phyloP scores from a whole-genome alignment of 495 filamentous ascomycete genomes.

The Corynascus novoguineensis region DNA sequence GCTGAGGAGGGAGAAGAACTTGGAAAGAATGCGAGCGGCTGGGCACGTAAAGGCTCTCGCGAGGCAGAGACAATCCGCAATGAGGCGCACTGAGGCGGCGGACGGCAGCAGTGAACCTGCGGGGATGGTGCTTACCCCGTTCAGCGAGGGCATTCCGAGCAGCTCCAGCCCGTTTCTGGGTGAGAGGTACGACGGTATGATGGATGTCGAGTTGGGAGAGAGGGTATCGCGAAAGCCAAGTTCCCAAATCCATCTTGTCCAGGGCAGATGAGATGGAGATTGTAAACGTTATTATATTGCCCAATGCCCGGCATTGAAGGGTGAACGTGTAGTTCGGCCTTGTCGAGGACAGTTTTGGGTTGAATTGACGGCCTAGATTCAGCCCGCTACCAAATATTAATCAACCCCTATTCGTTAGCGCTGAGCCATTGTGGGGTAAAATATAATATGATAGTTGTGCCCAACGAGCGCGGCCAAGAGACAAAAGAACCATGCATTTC shows the following conservation, averaged over 20 bases:
- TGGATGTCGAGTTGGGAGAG: slow-evolving; percentile 20
- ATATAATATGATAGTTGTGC: no score
- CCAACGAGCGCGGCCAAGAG: no score
- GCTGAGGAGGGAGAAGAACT: slow-evolving; percentile 21
- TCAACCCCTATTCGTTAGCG: no score
- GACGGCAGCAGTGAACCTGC: not conserved
- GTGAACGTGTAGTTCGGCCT: no score
- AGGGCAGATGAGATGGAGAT: not conserved
- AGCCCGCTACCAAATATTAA: no score
- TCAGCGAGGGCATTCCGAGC: not conserved
- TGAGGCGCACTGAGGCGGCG: not conserved
- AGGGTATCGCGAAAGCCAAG: slow-evolving; percentile 10
- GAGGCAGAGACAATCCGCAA: slow-evolving; percentile 1
- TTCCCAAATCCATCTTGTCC: slow-evolving; percentile 16
- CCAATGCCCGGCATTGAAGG: no score
- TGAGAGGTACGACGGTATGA: not conserved
- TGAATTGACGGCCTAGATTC: no score
- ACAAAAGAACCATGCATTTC: no score
- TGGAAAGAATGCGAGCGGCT: slow-evolving; percentile 20
- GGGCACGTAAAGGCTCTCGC: slow-evolving; percentile 16
- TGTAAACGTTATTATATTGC: no score
- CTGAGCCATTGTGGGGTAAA: no score
- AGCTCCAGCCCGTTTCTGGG: slow-evolving; percentile 15
- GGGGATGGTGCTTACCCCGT: slow-evolving; percentile 9
- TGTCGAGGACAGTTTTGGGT: no score